Evolutionary conservation across 768 basidiomycete species (phyloP).

Genomic region (Leccinum truebloodii): DNA sequence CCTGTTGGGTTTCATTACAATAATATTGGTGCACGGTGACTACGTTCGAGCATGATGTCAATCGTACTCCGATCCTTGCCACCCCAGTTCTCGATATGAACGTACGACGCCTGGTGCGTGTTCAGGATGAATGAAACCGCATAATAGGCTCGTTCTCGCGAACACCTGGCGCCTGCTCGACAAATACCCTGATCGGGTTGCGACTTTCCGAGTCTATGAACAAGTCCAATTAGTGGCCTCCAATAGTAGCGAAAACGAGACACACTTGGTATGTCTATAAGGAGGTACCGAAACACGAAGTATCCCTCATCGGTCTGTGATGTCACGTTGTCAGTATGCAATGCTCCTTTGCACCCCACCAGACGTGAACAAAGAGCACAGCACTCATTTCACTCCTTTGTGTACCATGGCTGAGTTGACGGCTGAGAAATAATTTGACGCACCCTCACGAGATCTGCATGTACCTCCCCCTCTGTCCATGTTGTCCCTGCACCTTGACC

Average conservation of each 20-base stretch:
- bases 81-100: slow-evolving; percentile 13
- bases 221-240: slow-evolving; percentile 10
- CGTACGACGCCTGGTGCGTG: slow-evolving; percentile 11
- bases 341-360: slow-evolving; percentile 3
- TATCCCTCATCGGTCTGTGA: slow-evolving; percentile 71
- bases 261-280: slow-evolving; percentile 80
- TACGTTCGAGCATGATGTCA: slow-evolving; percentile 16
- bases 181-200: slow-evolving; percentile 66
- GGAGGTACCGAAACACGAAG: slow-evolving; percentile 75
- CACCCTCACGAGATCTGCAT: slow-evolving; percentile 76
- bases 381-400: slow-evolving; percentile 1
- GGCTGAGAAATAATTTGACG: slow-evolving; percentile 25
- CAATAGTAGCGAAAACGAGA: slow-evolving; percentile 25
- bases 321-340: slow-evolving; percentile 12
- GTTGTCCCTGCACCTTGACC: slow-evolving; percentile 39
- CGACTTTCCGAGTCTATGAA: slow-evolving; percentile 58
- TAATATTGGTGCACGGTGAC: slow-evolving; percentile 21
- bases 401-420: not conserved
- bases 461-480: slow-evolving; percentile 78
- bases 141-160: slow-evolving; percentile 71
- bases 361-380: slow-evolving; percentile 6
- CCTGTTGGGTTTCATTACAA: slow-evolving; percentile 26
- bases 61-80: slow-evolving; percentile 12
- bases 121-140: slow-evolving; percentile 54
- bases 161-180: slow-evolving; percentile 66